phyloP scores from a whole-genome alignment of 345 rosid species.

The Fremontodendron californicum region DNA sequence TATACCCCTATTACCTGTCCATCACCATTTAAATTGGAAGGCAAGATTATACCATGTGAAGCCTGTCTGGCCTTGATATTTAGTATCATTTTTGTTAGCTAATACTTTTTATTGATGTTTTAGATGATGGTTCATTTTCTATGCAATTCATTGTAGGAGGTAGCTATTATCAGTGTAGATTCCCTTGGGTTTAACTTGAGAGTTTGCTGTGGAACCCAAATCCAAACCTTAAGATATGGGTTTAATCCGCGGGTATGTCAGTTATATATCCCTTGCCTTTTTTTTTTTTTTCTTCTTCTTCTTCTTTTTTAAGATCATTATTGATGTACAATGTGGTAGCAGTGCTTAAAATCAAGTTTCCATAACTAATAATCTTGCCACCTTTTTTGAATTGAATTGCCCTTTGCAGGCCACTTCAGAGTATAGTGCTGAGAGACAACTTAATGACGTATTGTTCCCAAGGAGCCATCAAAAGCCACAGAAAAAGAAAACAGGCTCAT shows the following conservation, averaged over 20 bases:
- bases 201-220: constrained; percentile 83
- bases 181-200: constrained; percentile 80
- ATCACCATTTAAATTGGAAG: background rate
- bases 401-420: constrained; percentile 73
- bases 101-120: background rate
- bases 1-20: background rate
- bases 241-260: constrained; percentile 49
- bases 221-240: constrained; percentile 73
- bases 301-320: background rate
- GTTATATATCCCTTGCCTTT: background rate
- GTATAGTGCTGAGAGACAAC: constrained; percentile 63
- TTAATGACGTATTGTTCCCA: constrained; percentile 66
- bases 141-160: constrained; percentile 52
- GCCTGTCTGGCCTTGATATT: background rate
- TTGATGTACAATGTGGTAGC: background rate
- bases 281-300: background rate
- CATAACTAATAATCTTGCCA: background rate
- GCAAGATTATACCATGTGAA: background rate
- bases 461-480: constrained; percentile 30
- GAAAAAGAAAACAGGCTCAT: constrained; percentile 35
- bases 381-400: background rate
- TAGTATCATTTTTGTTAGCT: background rate
- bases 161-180: constrained; percentile 56
- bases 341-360: background rate
- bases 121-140: constrained; percentile 1